Evolutionary conservation across 768 basidiomycete genomes (phyloP), one percentile per base, ranked within the genome.

Genomic region (Mycena vulgaris): DNA sequence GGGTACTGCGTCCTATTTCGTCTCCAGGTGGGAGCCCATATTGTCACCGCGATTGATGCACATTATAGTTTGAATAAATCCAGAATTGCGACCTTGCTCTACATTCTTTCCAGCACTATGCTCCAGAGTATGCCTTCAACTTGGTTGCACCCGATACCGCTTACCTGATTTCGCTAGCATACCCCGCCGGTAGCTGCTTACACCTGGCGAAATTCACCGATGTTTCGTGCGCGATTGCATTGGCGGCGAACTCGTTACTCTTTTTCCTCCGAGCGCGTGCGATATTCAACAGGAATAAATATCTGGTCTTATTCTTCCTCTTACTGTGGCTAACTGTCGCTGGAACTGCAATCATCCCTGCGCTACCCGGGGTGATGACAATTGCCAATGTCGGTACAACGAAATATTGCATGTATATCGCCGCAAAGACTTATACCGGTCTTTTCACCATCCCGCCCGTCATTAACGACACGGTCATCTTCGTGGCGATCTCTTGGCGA

Each of bases 181-280:
- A 61, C 21, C 70, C 70, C 1, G 31, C 70, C 13, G 66, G 56
- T 17, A 39, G 65, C 21, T 74, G 74, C 65, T 42, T 31, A 6
- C 35, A 39, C 11, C 35, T 23, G 58, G 45, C 60, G 59, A 39
- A 66, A 40, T 33, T 64, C 57, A 11, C 33, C 53, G 19, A 61
- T 23, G 60, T 48, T 17, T 70, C 47, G 35, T 74, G 58, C 28
- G 58, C 68, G 9, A 35, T 74, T 9, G 66, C 70, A 10, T 49
- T 74, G 35, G 37, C 78, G 7, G 73, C 76, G 3, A 82, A 82
- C 0, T 80, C 79, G 0, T 76, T 80, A 42, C 79, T 84, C 53
- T 83, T 85, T 69, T 80, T 83, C 72, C 77, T 81, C 55, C 79
- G 83, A 16, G 76, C 81, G n/a, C 78, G 81, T 45, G 83, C 81